Conservation (phyloP, 1,139 yeast species). For the Debaryomycetaceae sp. region DNA sequence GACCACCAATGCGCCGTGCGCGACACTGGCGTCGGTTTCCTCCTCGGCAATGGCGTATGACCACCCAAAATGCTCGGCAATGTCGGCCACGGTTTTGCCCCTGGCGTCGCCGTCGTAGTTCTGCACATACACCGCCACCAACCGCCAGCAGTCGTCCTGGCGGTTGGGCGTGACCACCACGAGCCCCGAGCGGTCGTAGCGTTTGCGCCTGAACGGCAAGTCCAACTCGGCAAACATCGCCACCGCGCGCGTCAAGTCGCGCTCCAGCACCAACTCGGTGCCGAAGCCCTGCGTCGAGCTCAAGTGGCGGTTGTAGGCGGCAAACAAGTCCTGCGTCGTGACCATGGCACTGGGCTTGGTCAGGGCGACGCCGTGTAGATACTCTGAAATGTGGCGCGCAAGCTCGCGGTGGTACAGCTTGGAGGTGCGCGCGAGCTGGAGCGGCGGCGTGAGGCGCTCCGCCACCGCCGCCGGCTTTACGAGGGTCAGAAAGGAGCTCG, state of each 20-base stretch:
- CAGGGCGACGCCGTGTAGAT: conserved; percentile 33
- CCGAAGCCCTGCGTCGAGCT: conserved; percentile 40
- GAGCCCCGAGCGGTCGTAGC: conserved; percentile 34
- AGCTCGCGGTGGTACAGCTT: conserved; percentile 34
- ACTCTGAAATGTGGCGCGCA: conserved; percentile 49
- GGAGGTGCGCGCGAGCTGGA: conserved; percentile 27
- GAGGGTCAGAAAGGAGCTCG: conserved; percentile 42
- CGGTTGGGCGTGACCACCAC: conserved; percentile 26
- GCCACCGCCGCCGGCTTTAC: conserved; percentile 14
- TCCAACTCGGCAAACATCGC: conserved; percentile 26
- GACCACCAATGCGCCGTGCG: conserved; percentile 53
- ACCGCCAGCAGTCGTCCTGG: conserved; percentile 19
- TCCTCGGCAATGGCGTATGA: conserved; percentile 66
- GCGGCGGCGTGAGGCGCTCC: conserved; percentile 22
- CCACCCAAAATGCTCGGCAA: conserved; percentile 48
- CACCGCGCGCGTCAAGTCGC: conserved; percentile 30
- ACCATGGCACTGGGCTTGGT: conserved; percentile 34
- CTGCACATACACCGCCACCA: conserved; percentile 21
- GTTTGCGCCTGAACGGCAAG: conserved; percentile 29
- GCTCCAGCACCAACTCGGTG: conserved; percentile 27
- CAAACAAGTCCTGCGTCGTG: conserved; percentile 40
- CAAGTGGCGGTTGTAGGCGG: conserved; percentile 38
- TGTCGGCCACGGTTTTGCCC: conserved; percentile 36
- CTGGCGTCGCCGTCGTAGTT: conserved; percentile 14
- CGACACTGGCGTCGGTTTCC: conserved; percentile 59